Conservation (phyloP, 2,329 filamentous ascomycete genomes). For the Trichoderma koningiopsis region DNA sequence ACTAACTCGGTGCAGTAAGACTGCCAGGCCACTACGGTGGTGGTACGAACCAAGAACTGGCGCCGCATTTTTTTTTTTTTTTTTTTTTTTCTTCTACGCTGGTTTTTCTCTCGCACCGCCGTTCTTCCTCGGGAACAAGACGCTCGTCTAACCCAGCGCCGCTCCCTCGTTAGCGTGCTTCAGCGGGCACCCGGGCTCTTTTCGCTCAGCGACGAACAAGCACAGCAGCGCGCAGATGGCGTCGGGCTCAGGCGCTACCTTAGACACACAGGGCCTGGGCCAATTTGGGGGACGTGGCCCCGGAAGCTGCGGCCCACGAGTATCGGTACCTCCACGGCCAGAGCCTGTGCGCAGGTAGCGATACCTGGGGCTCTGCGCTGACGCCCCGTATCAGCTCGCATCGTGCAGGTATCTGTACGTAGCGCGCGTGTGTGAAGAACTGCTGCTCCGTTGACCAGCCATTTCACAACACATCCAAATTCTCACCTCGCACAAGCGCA, state of each 20-base stretch:
- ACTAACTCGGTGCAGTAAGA: neutral
- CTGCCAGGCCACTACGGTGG: neutral
- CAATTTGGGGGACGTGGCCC: conserved; percentile 21
- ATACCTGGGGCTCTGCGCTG: neutral
- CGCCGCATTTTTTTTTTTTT: neutral
- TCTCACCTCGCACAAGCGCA: neutral
- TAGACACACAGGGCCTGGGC: neutral
- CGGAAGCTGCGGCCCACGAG: conserved; percentile 37
- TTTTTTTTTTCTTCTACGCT: neutral
- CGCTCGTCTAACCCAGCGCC: neutral
- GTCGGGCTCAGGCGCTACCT: conserved; percentile 13
- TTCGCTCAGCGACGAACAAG: conserved; percentile 5
- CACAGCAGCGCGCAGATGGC: neutral
- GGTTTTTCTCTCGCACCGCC: no score
- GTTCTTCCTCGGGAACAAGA: neutral
- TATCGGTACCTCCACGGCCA: conserved; percentile 28
- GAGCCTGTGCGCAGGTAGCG: neutral
- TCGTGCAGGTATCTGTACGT: neutral
- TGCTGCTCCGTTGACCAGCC: conserved; percentile 27
- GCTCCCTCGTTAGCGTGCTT: conserved; percentile 2
- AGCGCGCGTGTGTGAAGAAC: neutral
- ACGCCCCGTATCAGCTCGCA: neutral
- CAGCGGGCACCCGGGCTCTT: conserved; percentile 13
- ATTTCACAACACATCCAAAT: conserved; percentile 20
- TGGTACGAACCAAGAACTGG: neutral